Evolutionary conservation across 257 asterid species (phyloP).

Genomic region (Sherardia arvensis): DNA sequence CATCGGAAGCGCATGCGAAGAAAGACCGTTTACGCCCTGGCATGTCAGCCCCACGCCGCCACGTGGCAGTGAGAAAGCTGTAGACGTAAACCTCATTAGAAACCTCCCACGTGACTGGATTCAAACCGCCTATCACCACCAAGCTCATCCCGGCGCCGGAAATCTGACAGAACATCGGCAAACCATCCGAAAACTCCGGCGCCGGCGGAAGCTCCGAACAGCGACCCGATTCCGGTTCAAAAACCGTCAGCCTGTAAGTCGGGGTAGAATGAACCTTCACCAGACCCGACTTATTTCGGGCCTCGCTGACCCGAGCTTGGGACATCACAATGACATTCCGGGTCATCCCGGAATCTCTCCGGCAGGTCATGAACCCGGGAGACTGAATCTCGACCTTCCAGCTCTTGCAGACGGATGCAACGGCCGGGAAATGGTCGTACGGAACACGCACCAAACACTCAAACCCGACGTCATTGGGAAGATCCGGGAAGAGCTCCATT

Average conservation of each 20-base stretch:
- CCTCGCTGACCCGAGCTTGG: slow-evolving; percentile 30
- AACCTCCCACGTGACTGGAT: slow-evolving; percentile 53
- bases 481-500: slow-evolving; percentile 30
- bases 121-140: slow-evolving; percentile 66
- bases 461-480: slow-evolving; percentile 51
- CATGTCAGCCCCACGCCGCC: slow-evolving; percentile 63
- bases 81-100: slow-evolving; percentile 31
- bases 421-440: slow-evolving; percentile 33
- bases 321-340: slow-evolving; percentile 29
- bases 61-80: slow-evolving; percentile 39
- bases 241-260: slow-evolving; percentile 39
- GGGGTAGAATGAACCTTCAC: slow-evolving; percentile 20
- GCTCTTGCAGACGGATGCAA: slow-evolving; percentile 38
- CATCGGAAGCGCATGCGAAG: slow-evolving; percentile 66
- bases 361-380: slow-evolving; percentile 51
- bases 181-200: slow-evolving; percentile 37
- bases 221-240: slow-evolving; percentile 57
- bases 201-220: slow-evolving; percentile 50
- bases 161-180: slow-evolving; percentile 67
- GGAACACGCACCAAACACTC: slow-evolving; percentile 54
- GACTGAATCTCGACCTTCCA: slow-evolving; percentile 44
- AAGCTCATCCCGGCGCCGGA: slow-evolving; percentile 45
- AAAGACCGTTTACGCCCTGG: slow-evolving; percentile 51
- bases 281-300: background rate
- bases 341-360: slow-evolving; percentile 28